A percentile compares a stretch with the other conserved stretches of the same genome.
These are phyloP conservation scores for Coemansia sp. DNA, from an alignment of 192 early-diverging fungal genomes.

Conservation along the genomic window DNA sequence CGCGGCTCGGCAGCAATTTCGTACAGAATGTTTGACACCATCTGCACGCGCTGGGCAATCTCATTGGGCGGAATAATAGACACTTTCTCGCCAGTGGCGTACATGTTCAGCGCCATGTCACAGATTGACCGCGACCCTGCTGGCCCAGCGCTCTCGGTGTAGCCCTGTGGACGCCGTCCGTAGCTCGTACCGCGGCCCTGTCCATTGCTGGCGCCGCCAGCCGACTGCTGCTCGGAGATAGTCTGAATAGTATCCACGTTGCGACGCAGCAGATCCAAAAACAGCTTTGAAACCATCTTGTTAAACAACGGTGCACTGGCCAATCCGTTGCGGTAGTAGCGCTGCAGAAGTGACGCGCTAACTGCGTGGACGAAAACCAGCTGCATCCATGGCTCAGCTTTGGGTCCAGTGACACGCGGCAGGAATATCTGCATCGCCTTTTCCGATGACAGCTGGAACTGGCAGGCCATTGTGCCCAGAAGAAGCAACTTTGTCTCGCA, in stretches of 20 bases:
- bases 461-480: constrained; percentile 69
- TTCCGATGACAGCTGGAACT: constrained; percentile 76
- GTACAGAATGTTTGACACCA: constrained; percentile 75
- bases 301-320: constrained; percentile 23
- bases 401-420: constrained; percentile 66
- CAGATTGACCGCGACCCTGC: constrained; percentile 32
- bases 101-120: constrained; percentile 53
- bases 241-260: constrained; percentile 53
- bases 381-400: constrained; percentile 73
- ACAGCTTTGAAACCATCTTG: constrained; percentile 45
- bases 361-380: constrained; percentile 78
- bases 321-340: constrained; percentile 27
- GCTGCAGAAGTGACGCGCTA: constrained; percentile 26
- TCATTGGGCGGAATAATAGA: constrained; percentile 51
- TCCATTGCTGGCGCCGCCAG: constrained; percentile 18
- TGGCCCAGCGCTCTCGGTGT: constrained; percentile 2
- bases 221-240: constrained; percentile 50
- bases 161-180: constrained; percentile 31
- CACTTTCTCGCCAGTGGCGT: constrained; percentile 42
- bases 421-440: constrained; percentile 71
- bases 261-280: constrained; percentile 44
- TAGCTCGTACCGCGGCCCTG: constrained; percentile 40
- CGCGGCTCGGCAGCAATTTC: constrained; percentile 75
- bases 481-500: constrained; percentile 77
- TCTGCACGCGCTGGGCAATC: constrained; percentile 73